phyloP scores from a whole-genome alignment of 2,329 filamentous ascomycete genomes.

The Ceratocystis lukuohia region DNA sequence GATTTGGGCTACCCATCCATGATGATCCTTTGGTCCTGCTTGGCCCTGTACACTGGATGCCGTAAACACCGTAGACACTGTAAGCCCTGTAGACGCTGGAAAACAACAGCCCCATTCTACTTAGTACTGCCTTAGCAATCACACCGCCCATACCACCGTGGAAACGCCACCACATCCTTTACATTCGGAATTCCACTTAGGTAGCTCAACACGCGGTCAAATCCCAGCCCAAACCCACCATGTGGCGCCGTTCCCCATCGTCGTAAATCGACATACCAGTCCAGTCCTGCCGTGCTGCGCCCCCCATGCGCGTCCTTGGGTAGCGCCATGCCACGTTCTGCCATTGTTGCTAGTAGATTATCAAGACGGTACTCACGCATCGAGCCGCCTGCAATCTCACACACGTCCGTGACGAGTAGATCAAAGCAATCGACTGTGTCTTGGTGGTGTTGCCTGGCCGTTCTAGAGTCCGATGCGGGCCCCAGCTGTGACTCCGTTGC shows the following conservation, averaged over 20 bases:
- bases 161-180: conserved; percentile 75
- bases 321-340: conserved; percentile 46
- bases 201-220: conserved; percentile 76
- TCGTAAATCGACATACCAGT: conserved; percentile 81
- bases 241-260: conserved; percentile 86
- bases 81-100: too few relatives aligned
- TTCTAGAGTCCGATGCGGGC: not conserved
- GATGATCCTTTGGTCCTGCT: too few relatives aligned
- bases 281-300: conserved; percentile 32
- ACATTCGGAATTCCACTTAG: conserved; percentile 69
- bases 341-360: conserved; percentile 57
- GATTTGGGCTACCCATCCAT: too few relatives aligned
- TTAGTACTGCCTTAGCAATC: conserved; percentile 26
- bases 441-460: too few relatives aligned
- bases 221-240: conserved; percentile 80
- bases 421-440: conserved; percentile 80
- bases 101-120: too few relatives aligned
- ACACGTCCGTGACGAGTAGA: conserved; percentile 70
- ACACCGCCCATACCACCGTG: conserved; percentile 55
- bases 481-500: not conserved
- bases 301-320: conserved; percentile 15
- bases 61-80: too few relatives aligned
- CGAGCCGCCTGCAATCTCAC: conserved; percentile 78
- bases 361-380: conserved; percentile 71
- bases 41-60: too few relatives aligned